Percentiles rank a stretch among this genome's conserved stretches.
phyloP scores from a whole-genome alignment of 192 early-diverging fungal species.

The Chytriomyces sp. region DNA sequence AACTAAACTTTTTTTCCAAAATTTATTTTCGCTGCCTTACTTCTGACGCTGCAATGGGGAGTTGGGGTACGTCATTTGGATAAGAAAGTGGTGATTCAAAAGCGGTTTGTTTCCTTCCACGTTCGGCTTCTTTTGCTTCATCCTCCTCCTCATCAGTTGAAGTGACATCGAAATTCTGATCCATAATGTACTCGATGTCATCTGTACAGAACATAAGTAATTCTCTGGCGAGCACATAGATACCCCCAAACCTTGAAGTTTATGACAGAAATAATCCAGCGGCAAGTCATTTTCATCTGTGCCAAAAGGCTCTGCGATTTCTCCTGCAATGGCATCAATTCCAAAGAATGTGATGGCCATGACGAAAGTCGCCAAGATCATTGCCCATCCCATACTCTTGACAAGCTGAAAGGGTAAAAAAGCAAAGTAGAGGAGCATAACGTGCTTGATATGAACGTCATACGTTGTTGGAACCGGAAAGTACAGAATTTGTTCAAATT shows the following conservation, averaged over 20 bases:
- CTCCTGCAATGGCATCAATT: constrained; percentile 56
- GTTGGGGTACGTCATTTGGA: too few relatives aligned
- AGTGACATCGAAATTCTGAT: constrained; percentile 4
- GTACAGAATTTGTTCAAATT: constrained; percentile 50
- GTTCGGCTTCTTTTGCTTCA: too few relatives aligned
- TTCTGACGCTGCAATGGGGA: too few relatives aligned
- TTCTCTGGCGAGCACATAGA: too few relatives aligned
- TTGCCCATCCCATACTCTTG: constrained; percentile 45
- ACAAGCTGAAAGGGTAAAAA: constrained; percentile 78
- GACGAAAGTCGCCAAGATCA: constrained; percentile 66
- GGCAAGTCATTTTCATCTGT: constrained; percentile 35
- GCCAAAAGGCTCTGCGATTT: constrained; percentile 33
- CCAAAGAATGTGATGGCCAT: constrained; percentile 71
- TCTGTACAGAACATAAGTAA: too few relatives aligned
- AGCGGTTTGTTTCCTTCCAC: too few relatives aligned
- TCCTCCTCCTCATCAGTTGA: not conserved
- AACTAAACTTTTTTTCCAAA: too few relatives aligned
- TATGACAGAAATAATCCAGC: constrained; percentile 28
- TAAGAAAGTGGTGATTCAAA: too few relatives aligned
- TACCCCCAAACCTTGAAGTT: too few relatives aligned
- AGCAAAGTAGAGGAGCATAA: constrained; percentile 65
- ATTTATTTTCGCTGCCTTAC: too few relatives aligned
- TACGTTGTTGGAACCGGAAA: constrained; percentile 80
- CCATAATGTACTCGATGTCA: constrained; percentile 29
- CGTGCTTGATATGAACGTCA: constrained; percentile 79